Evolutionary conservation across 2,329 filamentous ascomycete species (phyloP), one percentile per base, ranked within the genome.

Genomic region (Neofusicoccum sp.): DNA sequence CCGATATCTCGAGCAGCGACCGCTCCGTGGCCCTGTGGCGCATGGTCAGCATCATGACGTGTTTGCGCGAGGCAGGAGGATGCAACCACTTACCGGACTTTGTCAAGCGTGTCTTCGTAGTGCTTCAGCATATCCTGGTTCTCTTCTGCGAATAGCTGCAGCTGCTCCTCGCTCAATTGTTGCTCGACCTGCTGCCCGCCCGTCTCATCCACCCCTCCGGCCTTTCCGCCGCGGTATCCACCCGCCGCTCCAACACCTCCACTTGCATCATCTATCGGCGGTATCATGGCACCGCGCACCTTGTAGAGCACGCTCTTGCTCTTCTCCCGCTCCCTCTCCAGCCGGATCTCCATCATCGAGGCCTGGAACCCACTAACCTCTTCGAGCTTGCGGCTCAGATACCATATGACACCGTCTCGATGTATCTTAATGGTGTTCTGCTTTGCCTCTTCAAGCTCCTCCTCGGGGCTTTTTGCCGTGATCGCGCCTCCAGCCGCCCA

Each of bases 101-200:
- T 95, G 74, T 93, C 89, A 72, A 98, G 79, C n/a, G 90, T 92
- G 76, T 89, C 91, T 75, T 97, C 91, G 75, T 96, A 96, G 75
- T 96, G 90, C 74, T 89, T 90, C 67, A 98, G 82, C 87, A 99
- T 92, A 65, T 91, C 88, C 74, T 92, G 88, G 71, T 98, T 97
- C 71, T 96, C 93, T 75, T 91, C 85, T 67, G 93, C 93, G 77
- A 99, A 98, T 71, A 96, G 84, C 73, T 97, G 93, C 57, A 95
- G 79, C 75, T 98, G 93, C 71, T 97, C 92, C 24, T 87, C 82
- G 16, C 89, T 91, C 63, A 97, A 79, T 64, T 87, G 84, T 43
- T 85, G 72, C 69, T 83, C 80, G 43, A 81, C 78, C 6, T 73
- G 69, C 28, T 64, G 61, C 34, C 63, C 68, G 43, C 66, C 63